Base-by-base conservation (phyloP, 345 rosid species). In the Linum lewisii region DNA sequence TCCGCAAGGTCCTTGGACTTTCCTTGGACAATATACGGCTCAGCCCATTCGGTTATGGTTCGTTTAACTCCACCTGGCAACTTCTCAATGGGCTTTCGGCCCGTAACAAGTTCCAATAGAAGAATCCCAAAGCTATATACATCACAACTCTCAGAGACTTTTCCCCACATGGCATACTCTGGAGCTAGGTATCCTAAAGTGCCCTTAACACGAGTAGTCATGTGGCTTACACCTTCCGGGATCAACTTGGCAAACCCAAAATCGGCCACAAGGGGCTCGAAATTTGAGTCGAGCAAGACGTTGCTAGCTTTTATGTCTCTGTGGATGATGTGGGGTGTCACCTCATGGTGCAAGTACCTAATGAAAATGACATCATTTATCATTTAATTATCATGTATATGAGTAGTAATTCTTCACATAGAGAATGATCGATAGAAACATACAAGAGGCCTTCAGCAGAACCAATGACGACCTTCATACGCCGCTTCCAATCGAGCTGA, bases 111-210 rank as follows among this genome's bases (percentile, higher is more conserved):
- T 63, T 85, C 98, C 0, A 91, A 81, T 7, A 91, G 70, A 25
- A 91, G 81, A 71, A 91, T 81, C 24, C 95, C 98, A 13, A 83
- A 92, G 68, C 98, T 86, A 62, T 83, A 92, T 9, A 92, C 98
- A 42, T 92, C 98, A 37, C 95, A 88, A 56, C 76, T 69, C 47
- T 86, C 90, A 0, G 96, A 84, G 20, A 79, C 98, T 63, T 81
- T 78, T 2, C 95, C 98, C 83, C 87, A 81, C 83, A 83, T 83
- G 6, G 90, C 84, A n/a, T 88, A 88, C 67, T 92, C 93, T 0
- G 96, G 96, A 0, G 96, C 93, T 19, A 92, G 71, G 76, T 88
- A 92, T 0, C 98, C 96, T 23, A 78, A 58, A 2, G 86, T 86
- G 60, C 95, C 92, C 72, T 85, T 91, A 3, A 80, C 82, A 19